Base-by-base conservation (phyloP, 1,284 basidiomycete species). In the Ceratobasidium sp. region DNA sequence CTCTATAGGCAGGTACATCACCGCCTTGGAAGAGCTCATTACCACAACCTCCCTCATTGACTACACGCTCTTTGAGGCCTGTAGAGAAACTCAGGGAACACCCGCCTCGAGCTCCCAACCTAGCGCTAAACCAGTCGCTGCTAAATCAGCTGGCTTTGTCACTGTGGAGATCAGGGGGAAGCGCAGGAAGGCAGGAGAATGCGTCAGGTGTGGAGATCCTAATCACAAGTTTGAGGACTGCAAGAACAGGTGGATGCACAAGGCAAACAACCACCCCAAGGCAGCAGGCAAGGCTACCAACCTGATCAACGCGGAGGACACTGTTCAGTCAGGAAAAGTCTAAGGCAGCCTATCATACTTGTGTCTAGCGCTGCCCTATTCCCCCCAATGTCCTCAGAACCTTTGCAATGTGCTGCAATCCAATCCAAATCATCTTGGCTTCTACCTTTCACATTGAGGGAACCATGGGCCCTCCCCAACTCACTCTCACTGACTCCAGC, bases 31-130 rank as follows among this genome's bases (percentile, higher is more conserved):
- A 4, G 48, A 68, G 46, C 48, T 68, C 2, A 68, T 68, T 17
- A 50, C 5, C 23, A 23, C n/a, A 6, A 42, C 66, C 42, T 68
- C 20, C 12, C 23, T 44, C 9, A 50, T 52, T 68, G 66, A 68
- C 48, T 33, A 68, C 28, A 68, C 66, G 12, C 66, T 68, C 6
- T 68, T 50, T 52, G 66, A 52, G 48, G 66, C 48, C 5, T 17
- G 33, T 17, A 38, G 38, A 17, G 59, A 62, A 17, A 17, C 38
- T 12, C 59, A 62, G 2, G 12, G 28, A 13, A 3, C 59, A 5
- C 5, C 44, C 13, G 5, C 13, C 7, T 46, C 13, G 5, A 2
- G 20, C 59, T 13, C 12, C 12, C 38, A 17, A 28, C 3, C 3
- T 17, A 15, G 12, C 59, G 40, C 38, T 17, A 28, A 12, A 5